phyloP scores from a whole-genome alignment of 2,329 filamentous ascomycete species.

The Sporothrix curviconia region DNA sequence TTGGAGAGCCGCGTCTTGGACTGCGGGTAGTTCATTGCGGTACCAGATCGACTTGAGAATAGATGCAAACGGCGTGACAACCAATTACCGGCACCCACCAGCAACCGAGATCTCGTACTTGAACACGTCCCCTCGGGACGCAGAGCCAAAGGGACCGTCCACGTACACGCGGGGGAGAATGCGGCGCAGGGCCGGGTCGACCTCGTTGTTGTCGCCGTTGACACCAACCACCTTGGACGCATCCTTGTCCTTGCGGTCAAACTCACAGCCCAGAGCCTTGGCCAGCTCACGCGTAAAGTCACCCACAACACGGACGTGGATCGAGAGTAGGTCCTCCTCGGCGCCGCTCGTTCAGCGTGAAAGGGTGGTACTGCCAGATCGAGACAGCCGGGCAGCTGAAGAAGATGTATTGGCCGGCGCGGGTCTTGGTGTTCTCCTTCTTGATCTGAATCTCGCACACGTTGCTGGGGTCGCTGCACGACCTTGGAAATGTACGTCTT shows the following conservation, averaged over 20 bases:
- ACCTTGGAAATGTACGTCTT: constrained; percentile 86
- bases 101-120: constrained; percentile 74
- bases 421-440: constrained; percentile 77
- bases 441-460: constrained; percentile 90
- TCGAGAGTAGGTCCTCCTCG: constrained; percentile 84
- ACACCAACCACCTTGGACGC: constrained; percentile 64
- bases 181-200: constrained; percentile 64
- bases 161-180: constrained; percentile 75
- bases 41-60: constrained; percentile 93
- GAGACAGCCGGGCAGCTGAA: constrained; percentile 81
- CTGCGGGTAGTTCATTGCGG: constrained; percentile 80
- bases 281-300: constrained; percentile 71
- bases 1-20: constrained; percentile 73
- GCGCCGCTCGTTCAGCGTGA: constrained; percentile 80
- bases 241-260: constrained; percentile 51
- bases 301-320: constrained; percentile 76
- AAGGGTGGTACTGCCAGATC: constrained; percentile 83
- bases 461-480: constrained; percentile 80
- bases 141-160: constrained; percentile 78
- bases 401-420: constrained; percentile 82
- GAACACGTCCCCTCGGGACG: constrained; percentile 84
- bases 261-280: constrained; percentile 67
- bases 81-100: constrained; percentile 79
- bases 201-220: constrained; percentile 50
- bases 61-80: constrained; percentile 79